These are phyloP conservation scores for Ophiosphaerella korrae DNA, from an alignment of 2,329 filamentous ascomycete species.

Conservation along the genomic window DNA sequence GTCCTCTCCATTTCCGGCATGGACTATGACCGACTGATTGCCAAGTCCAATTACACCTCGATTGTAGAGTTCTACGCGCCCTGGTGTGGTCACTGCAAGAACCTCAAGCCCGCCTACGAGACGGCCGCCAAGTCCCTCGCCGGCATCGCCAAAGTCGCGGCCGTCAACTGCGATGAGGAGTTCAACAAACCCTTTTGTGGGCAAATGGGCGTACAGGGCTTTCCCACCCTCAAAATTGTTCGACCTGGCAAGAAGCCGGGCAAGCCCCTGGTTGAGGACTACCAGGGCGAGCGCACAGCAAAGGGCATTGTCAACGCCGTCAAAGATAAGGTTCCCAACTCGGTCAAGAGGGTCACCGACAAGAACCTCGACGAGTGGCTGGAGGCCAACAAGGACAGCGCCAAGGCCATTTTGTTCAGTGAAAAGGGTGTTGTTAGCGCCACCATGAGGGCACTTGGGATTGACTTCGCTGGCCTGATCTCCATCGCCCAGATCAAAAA, in stretches of 20 bases:
- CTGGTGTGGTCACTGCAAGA: constrained; percentile 97
- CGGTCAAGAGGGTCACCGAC: constrained; percentile 81
- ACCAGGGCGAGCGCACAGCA: constrained; percentile 81
- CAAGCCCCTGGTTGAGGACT: constrained; percentile 85
- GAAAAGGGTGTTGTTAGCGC: constrained; percentile 89
- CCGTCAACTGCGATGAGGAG: constrained; percentile 94
- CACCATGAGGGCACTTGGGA: constrained; percentile 80
- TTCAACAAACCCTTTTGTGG: constrained; percentile 87
- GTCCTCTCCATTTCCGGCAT: constrained; percentile 82
- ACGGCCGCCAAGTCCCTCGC: constrained; percentile 87
- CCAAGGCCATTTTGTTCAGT: constrained; percentile 90
- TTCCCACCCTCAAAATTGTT: constrained; percentile 94
- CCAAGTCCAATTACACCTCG: constrained; percentile 88
- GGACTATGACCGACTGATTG: constrained; percentile 81
- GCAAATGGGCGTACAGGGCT: constrained; percentile 85
- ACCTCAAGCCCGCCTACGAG: constrained; percentile 92
- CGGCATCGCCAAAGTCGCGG: constrained; percentile 93
- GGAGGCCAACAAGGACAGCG: constrained; percentile 65
- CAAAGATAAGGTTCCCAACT: constrained; percentile 86
- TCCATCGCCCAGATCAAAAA: constrained; percentile 80
- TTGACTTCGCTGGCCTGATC: constrained; percentile 85
- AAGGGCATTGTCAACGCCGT: constrained; percentile 87
- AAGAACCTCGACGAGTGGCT: constrained; percentile 80
- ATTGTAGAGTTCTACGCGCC: constrained; percentile 81
- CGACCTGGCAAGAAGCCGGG: constrained; percentile 80